Conservation (phyloP, 2,329 filamentous ascomycete species). For the Scopulariopsis brevicaulis region DNA sequence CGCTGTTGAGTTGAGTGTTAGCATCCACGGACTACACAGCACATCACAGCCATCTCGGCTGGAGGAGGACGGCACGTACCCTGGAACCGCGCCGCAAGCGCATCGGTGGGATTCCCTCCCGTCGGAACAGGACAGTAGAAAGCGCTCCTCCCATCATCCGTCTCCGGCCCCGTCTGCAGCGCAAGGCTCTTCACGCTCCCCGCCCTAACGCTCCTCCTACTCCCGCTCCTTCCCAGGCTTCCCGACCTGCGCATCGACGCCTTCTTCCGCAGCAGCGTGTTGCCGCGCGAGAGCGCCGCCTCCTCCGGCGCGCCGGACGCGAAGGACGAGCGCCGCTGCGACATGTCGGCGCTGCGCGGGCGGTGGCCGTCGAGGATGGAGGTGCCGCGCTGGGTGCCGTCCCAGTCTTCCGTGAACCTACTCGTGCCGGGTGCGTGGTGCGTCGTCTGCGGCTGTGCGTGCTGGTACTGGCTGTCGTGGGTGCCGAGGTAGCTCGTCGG, state of each 20-base stretch:
- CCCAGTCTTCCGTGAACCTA: conserved; percentile 63
- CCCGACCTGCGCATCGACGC: conserved; percentile 60
- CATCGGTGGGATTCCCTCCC: conserved; percentile 75
- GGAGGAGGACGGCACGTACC: conserved; percentile 35
- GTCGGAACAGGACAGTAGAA: conserved; percentile 89
- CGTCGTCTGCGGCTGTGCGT: not conserved
- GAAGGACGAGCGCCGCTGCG: conserved; percentile 49
- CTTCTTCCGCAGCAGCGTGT: conserved; percentile 90
- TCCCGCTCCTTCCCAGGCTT: conserved; percentile 70
- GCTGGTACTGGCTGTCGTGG: not conserved
- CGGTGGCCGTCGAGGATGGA: conserved; percentile 43
- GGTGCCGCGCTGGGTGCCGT: conserved; percentile 54
- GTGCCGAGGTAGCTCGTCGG: not conserved
- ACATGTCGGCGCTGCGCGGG: conserved; percentile 24
- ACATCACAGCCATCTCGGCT: not conserved
- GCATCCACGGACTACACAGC: not conserved
- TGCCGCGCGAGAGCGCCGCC: conserved; percentile 34
- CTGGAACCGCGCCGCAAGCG: conserved; percentile 80
- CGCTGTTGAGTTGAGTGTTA: conserved; percentile 32
- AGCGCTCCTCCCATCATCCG: conserved; percentile 65
- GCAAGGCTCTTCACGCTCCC: conserved; percentile 77
- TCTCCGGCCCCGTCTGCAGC: conserved; percentile 56
- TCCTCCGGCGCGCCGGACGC: conserved; percentile 34
- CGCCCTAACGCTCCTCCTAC: conserved; percentile 69
- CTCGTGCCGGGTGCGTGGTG: conserved; percentile 12